Evolutionary conservation across 305 asterid species (phyloP).

Genomic region (Fraxinus sp.): DNA sequence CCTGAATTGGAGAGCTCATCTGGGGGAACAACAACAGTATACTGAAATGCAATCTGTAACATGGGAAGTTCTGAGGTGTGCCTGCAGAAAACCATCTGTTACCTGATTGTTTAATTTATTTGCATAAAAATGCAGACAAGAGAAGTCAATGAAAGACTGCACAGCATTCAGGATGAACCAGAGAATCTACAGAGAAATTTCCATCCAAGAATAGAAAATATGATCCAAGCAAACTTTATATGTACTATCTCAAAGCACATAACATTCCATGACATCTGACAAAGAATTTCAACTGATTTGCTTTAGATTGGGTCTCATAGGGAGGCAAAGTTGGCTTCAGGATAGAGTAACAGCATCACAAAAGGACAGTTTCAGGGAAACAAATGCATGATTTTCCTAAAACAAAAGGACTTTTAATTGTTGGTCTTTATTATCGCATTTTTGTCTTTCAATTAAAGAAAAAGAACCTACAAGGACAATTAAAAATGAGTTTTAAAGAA

Average conservation of each 20-base stretch:
- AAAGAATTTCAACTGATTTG: neutral
- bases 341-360: conserved; percentile 13
- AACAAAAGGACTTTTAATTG: neutral
- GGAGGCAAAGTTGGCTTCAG: conserved; percentile 22
- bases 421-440: conserved; percentile 14
- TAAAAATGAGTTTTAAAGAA: neutral
- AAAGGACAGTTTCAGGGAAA: neutral
- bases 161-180: conserved; percentile 8
- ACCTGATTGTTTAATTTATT: neutral
- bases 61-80: conserved; percentile 82
- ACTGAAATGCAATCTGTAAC: conserved; percentile 93
- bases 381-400: conserved; percentile 11
- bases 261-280: conserved; percentile 13
- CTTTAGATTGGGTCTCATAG: neutral
- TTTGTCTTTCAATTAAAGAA: conserved; percentile 9
- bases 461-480: conserved; percentile 16
- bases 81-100: conserved; percentile 41
- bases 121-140: neutral
- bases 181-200: conserved; percentile 1
- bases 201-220: conserved; percentile 17
- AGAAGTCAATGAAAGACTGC: neutral
- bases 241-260: neutral
- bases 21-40: conserved; percentile 86
- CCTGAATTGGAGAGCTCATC: conserved; percentile 54
- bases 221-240: neutral